phyloP scores from a whole-genome alignment of 352 stramenopile genomes.

The Globisporangium recalcitrans region DNA sequence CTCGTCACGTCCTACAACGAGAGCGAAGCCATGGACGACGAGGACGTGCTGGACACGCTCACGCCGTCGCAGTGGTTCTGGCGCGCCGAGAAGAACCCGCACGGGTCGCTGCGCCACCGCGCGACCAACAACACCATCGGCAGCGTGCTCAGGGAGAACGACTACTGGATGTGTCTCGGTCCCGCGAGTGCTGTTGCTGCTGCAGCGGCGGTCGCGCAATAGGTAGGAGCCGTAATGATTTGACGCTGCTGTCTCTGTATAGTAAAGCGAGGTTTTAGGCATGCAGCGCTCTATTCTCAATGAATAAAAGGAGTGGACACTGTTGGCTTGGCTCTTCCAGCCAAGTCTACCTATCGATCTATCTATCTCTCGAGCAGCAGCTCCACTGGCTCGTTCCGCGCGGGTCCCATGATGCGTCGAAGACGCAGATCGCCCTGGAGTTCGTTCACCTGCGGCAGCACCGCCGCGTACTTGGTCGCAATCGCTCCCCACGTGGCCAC shows the following conservation, averaged over 20 bases:
- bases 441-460: constrained; percentile 36
- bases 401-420: constrained; percentile 50
- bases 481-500: constrained; percentile 44
- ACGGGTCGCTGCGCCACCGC: constrained; percentile 35
- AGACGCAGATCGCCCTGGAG: constrained; percentile 52
- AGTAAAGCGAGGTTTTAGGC: not conserved
- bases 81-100: constrained; percentile 66
- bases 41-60: constrained; percentile 65
- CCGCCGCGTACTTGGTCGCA: constrained; percentile 27
- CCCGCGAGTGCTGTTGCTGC: constrained; percentile 9
- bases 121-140: constrained; percentile 54
- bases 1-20: constrained; percentile 85
- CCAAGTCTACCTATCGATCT: not conserved
- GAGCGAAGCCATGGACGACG: constrained; percentile 72
- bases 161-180: constrained; percentile 80
- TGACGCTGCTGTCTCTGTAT: constrained; percentile 2
- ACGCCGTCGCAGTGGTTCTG: constrained; percentile 55
- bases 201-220: not conserved
- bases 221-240: too few relatives aligned
- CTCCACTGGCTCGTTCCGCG: constrained; percentile 31
- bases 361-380: constrained; percentile 38
- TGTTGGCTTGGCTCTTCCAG: not conserved
- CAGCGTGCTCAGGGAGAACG: constrained; percentile 64
- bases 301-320: not conserved
- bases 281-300: not conserved